A percentile compares a stretch with the other conserved stretches of the same genome.
Conservation (phyloP, 2,329 filamentous ascomycete genomes). For the Trichoderma breve region DNA sequence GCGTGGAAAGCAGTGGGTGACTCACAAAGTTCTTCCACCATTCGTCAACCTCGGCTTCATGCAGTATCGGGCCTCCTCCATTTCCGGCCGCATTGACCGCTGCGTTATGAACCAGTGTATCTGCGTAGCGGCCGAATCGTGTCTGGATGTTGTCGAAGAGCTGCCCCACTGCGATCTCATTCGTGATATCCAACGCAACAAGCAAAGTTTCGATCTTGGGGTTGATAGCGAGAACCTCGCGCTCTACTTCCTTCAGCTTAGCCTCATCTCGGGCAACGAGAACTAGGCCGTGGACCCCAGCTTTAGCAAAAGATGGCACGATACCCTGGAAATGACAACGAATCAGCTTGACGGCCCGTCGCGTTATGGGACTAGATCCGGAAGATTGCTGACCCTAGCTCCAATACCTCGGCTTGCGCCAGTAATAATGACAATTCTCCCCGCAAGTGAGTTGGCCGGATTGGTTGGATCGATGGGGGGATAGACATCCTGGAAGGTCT, state of each 20-base stretch:
- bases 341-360: neutral
- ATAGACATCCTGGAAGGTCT: neutral
- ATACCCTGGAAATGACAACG: neutral
- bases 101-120: neutral
- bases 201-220: neutral
- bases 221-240: neutral
- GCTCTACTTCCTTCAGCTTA: neutral
- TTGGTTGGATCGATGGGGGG: neutral
- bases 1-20: neutral
- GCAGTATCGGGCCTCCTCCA: neutral
- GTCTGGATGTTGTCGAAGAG: neutral
- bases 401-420: slow-evolving; percentile 2
- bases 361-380: neutral
- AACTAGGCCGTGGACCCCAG: neutral
- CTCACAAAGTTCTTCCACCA: slow-evolving; percentile 6
- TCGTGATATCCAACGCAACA: neutral
- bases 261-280: slow-evolving; percentile 4
- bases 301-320: neutral
- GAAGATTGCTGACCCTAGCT: neutral
- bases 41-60: neutral
- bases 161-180: neutral
- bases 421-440: neutral
- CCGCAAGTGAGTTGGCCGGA: neutral
- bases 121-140: neutral
- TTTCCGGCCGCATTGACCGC: neutral